Base-by-base conservation (phyloP, 768 basidiomycete genomes). In the Ramaria rubella region DNA sequence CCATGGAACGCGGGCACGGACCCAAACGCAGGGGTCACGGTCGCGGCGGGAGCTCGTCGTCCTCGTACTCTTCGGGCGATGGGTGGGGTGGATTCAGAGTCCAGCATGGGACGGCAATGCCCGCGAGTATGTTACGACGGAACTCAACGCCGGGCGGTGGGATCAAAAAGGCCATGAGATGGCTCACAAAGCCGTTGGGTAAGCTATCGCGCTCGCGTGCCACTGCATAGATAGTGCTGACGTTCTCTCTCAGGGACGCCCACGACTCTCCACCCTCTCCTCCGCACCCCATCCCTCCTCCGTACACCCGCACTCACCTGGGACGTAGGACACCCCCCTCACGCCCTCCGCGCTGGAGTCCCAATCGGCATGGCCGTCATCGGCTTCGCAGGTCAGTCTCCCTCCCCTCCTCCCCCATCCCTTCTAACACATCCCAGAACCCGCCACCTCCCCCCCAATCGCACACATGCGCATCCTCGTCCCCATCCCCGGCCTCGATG, bases 111-210 rank as follows among this genome's bases (percentile, higher is more conserved):
- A 30, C 21, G 21, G 49, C 49, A 3, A 27, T 19, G 26, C 49
- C 26, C 19, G 23, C 40, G 7, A 21, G 15, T 21, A 45, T 11
- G 19, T 3, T 45, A 12, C 44, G 44, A 11, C 44, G 44, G 19
- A 21, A 12, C 26, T 19, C 19, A 14, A 45, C 15, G 15, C 3
- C 36, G 40, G 46, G 46, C 17, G 23, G 23, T 11, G 24, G 46
- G 6, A 24, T 42, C 27, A 44, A 54, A 42, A 54, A 54, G 36
- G 52, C 52, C 17, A 54, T 54, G 52, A 23, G 43, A 26, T 54
- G 15, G 38, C 23, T 54, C 38, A 42, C 38, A 9, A 24, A 23
- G 17, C 34, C 34, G 12, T 17, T 15, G 17, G 46, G 46, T 48
- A 24, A 27, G 46, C 24, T 26, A 7, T n/a, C 24, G 23, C 23